Conservation (phyloP, 2,329 filamentous ascomycete genomes). For the Penicillium frequentans region DNA sequence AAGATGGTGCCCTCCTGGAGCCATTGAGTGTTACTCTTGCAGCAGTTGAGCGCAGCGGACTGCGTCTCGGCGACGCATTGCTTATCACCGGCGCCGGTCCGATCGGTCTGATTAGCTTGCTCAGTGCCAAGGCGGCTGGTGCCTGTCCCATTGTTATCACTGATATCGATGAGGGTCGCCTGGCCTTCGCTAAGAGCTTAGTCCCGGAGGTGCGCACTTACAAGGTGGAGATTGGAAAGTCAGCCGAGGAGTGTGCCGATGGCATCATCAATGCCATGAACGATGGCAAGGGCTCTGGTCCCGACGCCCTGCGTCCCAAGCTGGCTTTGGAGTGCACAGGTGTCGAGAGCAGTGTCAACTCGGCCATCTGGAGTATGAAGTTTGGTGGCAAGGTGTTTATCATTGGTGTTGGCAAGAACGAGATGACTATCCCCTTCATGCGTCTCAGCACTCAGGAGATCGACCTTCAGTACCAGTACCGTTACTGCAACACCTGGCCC, state of each 20-base stretch:
- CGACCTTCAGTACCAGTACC: conserved; percentile 94
- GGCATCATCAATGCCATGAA: conserved; percentile 70
- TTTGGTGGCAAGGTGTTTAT: conserved; percentile 98
- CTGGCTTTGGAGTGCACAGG: conserved; percentile 91
- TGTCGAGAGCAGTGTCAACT: conserved; percentile 81
- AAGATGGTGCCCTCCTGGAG: conserved; percentile 88
- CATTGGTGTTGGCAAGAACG: conserved; percentile 91
- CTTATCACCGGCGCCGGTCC: conserved; percentile 91
- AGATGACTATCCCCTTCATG: conserved; percentile 97
- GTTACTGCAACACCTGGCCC: conserved; percentile 96
- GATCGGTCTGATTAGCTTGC: conserved; percentile 84
- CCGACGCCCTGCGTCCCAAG: conserved; percentile 70
- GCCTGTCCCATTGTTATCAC: conserved; percentile 91
- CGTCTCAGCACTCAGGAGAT: conserved; percentile 85
- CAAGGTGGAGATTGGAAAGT: conserved; percentile 43
- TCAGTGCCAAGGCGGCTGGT: conserved; percentile 82
- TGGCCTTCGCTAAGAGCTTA: conserved; percentile 81
- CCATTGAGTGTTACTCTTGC: conserved; percentile 87
- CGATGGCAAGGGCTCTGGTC: conserved; percentile 32
- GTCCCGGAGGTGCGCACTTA: conserved; percentile 78
- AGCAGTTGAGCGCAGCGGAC: conserved; percentile 77
- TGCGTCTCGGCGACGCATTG: conserved; percentile 81
- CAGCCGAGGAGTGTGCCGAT: conserved; percentile 69
- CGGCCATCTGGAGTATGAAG: conserved; percentile 85
- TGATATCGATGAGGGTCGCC: conserved; percentile 83